A percentile compares a stretch with the other conserved stretches of the same genome.
phyloP scores from a whole-genome alignment of 192 early-diverging fungal species.

The Coemansia sp. region DNA sequence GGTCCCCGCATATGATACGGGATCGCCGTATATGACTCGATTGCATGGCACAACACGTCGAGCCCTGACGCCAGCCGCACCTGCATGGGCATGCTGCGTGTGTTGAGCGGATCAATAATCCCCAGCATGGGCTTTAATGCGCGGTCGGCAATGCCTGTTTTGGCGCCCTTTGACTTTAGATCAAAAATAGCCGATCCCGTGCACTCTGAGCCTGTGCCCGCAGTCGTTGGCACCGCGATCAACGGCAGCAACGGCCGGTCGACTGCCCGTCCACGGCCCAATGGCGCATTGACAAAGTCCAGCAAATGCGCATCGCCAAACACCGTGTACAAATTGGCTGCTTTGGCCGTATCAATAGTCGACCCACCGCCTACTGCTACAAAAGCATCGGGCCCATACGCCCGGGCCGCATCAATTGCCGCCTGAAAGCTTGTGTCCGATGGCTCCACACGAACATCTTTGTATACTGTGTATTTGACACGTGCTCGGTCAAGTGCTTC shows the following conservation, averaged over 20 bases:
- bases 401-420: conserved; percentile 76
- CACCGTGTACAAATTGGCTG: conserved; percentile 81
- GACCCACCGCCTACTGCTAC: conserved; percentile 90
- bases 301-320: conserved; percentile 80
- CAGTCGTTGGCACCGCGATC: conserved; percentile 69
- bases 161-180: conserved; percentile 74
- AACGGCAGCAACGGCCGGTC: conserved; percentile 72
- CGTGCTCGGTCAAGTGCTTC: conserved; percentile 68
- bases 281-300: conserved; percentile 91
- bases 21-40: conserved; percentile 89
- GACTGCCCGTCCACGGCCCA: conserved; percentile 79
- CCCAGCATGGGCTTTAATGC: conserved; percentile 81
- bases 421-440: conserved; percentile 77
- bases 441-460: conserved; percentile 78
- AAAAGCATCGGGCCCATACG: conserved; percentile 76
- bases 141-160: conserved; percentile 87
- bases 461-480: conserved; percentile 72
- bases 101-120: conserved; percentile 87
- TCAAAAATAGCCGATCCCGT: conserved; percentile 95
- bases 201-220: conserved; percentile 82
- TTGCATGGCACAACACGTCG: conserved; percentile 87
- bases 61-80: conserved; percentile 83
- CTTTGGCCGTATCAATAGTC: conserved; percentile 88
- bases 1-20: conserved; percentile 76
- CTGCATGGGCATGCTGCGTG: conserved; percentile 77